Conservation (phyloP, 2,329 filamentous ascomycete genomes). For the Aspergillus bombycis region DNA sequence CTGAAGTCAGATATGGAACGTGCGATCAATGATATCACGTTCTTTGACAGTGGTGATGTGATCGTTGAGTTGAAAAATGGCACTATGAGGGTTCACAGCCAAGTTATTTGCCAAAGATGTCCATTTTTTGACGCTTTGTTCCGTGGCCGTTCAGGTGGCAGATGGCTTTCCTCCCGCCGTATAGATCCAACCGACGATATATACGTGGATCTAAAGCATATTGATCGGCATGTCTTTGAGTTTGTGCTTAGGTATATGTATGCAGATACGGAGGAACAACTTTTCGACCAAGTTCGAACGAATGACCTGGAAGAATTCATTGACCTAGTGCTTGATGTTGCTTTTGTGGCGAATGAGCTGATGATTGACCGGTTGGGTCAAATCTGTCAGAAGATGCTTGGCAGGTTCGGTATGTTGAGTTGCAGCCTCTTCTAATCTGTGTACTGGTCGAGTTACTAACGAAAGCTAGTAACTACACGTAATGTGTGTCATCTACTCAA, state of each 20-base stretch:
- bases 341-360: conserved; percentile 87
- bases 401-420: conserved; percentile 67
- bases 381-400: conserved; percentile 83
- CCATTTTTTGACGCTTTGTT: conserved; percentile 93
- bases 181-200: conserved; percentile 55
- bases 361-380: conserved; percentile 92
- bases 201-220: conserved; percentile 79
- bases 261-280: conserved; percentile 74
- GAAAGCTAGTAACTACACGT: conserved; percentile 67
- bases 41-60: conserved; percentile 79
- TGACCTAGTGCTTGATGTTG: conserved; percentile 86
- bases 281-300: conserved; percentile 77
- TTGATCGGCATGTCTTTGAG: conserved; percentile 71
- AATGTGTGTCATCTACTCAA: conserved; percentile 88
- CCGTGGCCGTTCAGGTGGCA: conserved; percentile 79
- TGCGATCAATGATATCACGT: conserved; percentile 69
- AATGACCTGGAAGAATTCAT: conserved; percentile 79
- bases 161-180: conserved; percentile 76
- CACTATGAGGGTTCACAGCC: conserved; percentile 71
- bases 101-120: conserved; percentile 78
- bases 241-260: conserved; percentile 83
- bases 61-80: conserved; percentile 77
- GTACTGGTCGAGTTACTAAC: conserved; percentile 24
- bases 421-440: background rate
- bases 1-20: conserved; percentile 71